phyloP scores from a whole-genome alignment of 495 filamentous ascomycete genomes.

The Hypomontagnella monticulosa region DNA sequence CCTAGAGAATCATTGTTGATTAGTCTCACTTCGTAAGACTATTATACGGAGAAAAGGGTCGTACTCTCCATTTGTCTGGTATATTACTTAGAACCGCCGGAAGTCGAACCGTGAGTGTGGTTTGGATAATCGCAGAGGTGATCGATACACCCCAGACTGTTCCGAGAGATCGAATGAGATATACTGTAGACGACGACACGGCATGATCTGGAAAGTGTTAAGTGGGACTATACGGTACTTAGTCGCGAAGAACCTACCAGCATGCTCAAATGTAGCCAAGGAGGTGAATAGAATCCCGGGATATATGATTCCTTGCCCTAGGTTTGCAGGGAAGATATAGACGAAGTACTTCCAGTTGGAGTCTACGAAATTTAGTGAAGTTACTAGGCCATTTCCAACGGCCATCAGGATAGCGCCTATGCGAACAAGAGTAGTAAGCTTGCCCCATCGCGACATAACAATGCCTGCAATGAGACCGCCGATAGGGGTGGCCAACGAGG shows the following conservation, averaged over 20 bases:
- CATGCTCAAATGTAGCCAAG: conserved; percentile 69
- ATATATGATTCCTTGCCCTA: conserved; percentile 72
- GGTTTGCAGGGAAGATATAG: conserved; percentile 70
- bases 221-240: background rate
- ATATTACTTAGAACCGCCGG: conserved; percentile 66
- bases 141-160: conserved; percentile 72
- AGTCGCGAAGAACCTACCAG: conserved; percentile 52
- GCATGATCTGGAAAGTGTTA: conserved; percentile 62
- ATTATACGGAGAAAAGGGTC: conserved; percentile 44
- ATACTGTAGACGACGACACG: conserved; percentile 70
- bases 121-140: conserved; percentile 70
- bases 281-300: conserved; percentile 71
- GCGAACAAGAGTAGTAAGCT: conserved; percentile 64
- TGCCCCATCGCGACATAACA: conserved; percentile 73
- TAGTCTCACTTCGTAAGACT: conserved; percentile 34
- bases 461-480: conserved; percentile 68
- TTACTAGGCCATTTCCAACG: conserved; percentile 66
- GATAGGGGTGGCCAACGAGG: conserved; percentile 69
- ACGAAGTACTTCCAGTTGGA: conserved; percentile 69
- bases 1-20: conserved; percentile 45
- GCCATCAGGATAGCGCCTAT: conserved; percentile 67
- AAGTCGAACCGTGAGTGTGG: conserved; percentile 66
- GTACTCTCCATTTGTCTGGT: conserved; percentile 74
- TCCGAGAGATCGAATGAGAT: conserved; percentile 70
- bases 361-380: conserved; percentile 65